Evolutionary conservation across 495 filamentous ascomycete species (phyloP).

Genomic region (Hypoxylon crocopeplum): DNA sequence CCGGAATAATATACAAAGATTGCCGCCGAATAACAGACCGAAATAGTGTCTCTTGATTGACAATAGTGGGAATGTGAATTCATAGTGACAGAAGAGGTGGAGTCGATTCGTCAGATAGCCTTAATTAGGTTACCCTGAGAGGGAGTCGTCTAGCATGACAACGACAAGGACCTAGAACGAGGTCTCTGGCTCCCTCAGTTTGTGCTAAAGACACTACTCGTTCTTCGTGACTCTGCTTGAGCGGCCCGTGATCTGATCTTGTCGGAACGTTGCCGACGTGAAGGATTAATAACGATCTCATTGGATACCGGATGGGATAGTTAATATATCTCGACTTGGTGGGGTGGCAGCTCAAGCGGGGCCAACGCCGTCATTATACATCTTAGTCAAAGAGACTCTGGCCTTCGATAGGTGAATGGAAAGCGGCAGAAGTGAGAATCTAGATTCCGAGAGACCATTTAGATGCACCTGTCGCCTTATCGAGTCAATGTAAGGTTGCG

Average conservation of each 20-base stretch:
- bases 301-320: constrained; percentile 3
- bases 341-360: constrained; percentile 20
- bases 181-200: too few species aligned
- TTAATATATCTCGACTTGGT: constrained; percentile 23
- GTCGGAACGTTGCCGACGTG: constrained; percentile 12
- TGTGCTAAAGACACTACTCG: too few species aligned
- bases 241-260: too few species aligned
- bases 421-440: constrained; percentile 1
- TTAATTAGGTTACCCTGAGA: too few species aligned
- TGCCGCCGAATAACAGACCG: too few species aligned
- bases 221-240: too few species aligned
- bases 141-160: too few species aligned
- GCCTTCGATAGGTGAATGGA: constrained; percentile 16
- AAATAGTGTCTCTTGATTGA: too few species aligned
- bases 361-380: constrained; percentile 24
- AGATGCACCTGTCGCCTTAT: too few species aligned
- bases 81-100: constrained; percentile 7
- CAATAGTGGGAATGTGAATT: constrained; percentile 24
- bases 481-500: too few species aligned
- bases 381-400: constrained; percentile 23
- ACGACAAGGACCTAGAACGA: too few species aligned
- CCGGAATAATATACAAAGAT: too few species aligned
- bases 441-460: background rate
- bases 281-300: constrained; percentile 4
- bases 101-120: background rate